Evolutionary conservation across 139 green algal species (phyloP).

Genomic region (Chlorella sp.): DNA sequence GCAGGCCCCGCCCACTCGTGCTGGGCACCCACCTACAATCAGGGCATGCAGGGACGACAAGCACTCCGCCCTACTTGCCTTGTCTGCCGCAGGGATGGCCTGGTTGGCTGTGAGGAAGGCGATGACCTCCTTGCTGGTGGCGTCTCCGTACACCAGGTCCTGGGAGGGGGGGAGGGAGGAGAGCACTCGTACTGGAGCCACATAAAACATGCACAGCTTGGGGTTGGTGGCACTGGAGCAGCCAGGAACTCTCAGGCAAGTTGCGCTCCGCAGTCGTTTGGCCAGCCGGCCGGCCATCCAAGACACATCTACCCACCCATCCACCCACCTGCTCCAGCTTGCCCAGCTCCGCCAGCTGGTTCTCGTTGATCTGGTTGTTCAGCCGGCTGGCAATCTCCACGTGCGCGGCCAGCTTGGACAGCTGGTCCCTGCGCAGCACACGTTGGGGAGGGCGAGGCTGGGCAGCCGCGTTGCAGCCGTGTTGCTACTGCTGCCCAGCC

Average conservation of each 20-base stretch:
- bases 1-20: neutral
- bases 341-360: conserved; percentile 60
- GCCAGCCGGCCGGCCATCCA: no score
- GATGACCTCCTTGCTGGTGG: conserved; percentile 91
- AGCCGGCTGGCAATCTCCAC: conserved; percentile 83
- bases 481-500: no score
- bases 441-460: neutral
- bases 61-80: conserved; percentile 35
- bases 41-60: neutral
- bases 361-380: conserved; percentile 64
- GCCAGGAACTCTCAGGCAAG: no score
- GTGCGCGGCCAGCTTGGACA: conserved; percentile 84
- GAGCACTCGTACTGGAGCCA: no score
- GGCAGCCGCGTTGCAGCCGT: no score
- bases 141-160: conserved; percentile 96
- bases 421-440: conserved; percentile 65
- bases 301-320: no score
- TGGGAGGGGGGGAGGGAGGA: conserved; percentile 64
- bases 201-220: no score
- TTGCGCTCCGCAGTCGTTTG: no score
- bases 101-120: conserved; percentile 62
- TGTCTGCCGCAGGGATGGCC: conserved; percentile 54
- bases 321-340: conserved; percentile 25
- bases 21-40: neutral
- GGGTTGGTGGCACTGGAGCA: no score